Percentiles rank a stretch among this genome's conserved stretches.
Conservation (phyloP, 495 filamentous ascomycete species). For the Paragyromitra xinjiangensis region DNA sequence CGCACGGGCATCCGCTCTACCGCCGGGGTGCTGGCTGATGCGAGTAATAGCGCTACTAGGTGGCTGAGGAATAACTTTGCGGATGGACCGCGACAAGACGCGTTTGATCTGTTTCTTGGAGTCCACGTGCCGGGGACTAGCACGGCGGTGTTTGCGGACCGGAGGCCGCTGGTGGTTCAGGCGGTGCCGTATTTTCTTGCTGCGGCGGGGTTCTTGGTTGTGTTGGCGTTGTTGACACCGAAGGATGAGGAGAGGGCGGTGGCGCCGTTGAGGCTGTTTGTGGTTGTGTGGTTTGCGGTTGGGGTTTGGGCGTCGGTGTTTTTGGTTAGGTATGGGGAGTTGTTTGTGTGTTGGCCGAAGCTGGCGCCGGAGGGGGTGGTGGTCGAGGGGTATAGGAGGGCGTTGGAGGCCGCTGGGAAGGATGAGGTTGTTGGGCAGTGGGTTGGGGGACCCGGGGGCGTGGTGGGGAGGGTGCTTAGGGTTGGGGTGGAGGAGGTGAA, state of each 20-base stretch:
- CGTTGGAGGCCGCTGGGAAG: conserved; percentile 75
- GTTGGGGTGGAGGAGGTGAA: conserved; percentile 92
- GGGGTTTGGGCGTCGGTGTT: conserved; percentile 76
- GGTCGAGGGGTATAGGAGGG: conserved; percentile 78
- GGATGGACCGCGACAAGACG: conserved; percentile 92
- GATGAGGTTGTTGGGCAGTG: conserved; percentile 74
- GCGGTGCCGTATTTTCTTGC: conserved; percentile 86
- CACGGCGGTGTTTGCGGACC: conserved; percentile 78
- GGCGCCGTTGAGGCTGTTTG: conserved; percentile 72
- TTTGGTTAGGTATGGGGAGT: conserved; percentile 80
- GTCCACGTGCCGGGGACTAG: conserved; percentile 70
- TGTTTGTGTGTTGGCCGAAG: conserved; percentile 98
- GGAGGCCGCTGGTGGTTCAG: conserved; percentile 86
- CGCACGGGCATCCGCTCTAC: conserved; percentile 86
- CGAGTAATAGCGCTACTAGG: conserved; percentile 80
- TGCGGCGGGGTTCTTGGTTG: conserved; percentile 83
- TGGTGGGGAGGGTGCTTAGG: conserved; percentile 65
- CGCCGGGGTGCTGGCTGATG: conserved; percentile 80
- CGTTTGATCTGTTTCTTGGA: conserved; percentile 92
- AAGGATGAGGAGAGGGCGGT: conserved; percentile 62
- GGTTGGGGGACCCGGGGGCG: conserved; percentile 69
- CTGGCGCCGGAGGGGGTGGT: conserved; percentile 86
- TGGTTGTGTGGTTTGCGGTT: conserved; percentile 75
- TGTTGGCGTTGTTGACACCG: conserved; percentile 73
- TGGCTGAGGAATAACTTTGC: conserved; percentile 91